A percentile compares a stretch with the other conserved stretches of the same genome.
These are phyloP conservation scores for Ascobolus immersus DNA, from an alignment of 495 filamentous ascomycete species.

Conservation along the genomic window DNA sequence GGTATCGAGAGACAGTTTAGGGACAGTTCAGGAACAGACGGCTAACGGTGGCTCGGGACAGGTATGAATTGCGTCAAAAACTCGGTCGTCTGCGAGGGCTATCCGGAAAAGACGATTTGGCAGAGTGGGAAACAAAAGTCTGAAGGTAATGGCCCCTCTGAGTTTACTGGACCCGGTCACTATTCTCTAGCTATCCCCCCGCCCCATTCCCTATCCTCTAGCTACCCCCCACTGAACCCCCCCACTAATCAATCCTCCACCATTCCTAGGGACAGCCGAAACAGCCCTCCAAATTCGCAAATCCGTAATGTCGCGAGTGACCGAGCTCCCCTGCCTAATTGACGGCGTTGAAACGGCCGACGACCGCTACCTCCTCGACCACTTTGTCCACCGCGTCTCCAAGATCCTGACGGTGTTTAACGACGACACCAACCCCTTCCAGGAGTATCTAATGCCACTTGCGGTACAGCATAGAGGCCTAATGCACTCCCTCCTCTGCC, in stretches of 20 bases:
- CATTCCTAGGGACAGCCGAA: background rate
- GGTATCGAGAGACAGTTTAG: constrained; percentile 13
- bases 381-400: constrained; percentile 62
- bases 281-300: background rate
- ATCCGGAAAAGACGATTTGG: constrained; percentile 73
- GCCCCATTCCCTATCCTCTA: too few species aligned
- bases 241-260: background rate
- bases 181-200: background rate
- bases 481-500: constrained; percentile 78
- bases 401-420: constrained; percentile 60
- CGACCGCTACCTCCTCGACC: constrained; percentile 61
- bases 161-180: constrained; percentile 10
- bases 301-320: background rate
- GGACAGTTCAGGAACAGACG: background rate
- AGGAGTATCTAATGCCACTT: constrained; percentile 66
- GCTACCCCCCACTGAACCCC: too few species aligned
- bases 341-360: constrained; percentile 66
- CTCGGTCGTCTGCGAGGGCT: constrained; percentile 75
- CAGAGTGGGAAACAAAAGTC: constrained; percentile 20
- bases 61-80: constrained; percentile 86
- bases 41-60: constrained; percentile 13
- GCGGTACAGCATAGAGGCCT: constrained; percentile 58
- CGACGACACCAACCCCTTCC: constrained; percentile 69
- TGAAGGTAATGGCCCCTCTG: constrained; percentile 16
- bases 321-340: constrained; percentile 50